Evolutionary conservation across 306 rosid species (phyloP).

Genomic region (Corylus avellana): DNA sequence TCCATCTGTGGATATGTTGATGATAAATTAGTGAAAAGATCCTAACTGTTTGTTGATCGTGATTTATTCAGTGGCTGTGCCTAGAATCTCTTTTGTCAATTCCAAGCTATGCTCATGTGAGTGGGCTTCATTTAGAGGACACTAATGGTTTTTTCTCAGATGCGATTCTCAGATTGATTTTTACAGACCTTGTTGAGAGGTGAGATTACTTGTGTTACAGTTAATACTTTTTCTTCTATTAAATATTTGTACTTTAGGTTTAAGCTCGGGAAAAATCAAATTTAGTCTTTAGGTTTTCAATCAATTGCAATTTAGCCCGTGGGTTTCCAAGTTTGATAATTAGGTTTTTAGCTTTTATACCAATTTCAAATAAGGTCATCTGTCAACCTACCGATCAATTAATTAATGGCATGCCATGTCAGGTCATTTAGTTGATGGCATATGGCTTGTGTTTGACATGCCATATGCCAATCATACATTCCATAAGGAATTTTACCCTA

Average conservation of each 20-base stretch:
- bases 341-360: too few relatives aligned
- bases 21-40: constrained; percentile 14
- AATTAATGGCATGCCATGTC: too few relatives aligned
- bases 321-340: too few relatives aligned
- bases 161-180: constrained; percentile 62
- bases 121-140: constrained; percentile 49
- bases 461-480: too few relatives aligned
- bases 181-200: constrained; percentile 85
- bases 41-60: constrained; percentile 27
- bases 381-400: too few relatives aligned
- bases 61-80: constrained; percentile 79
- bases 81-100: constrained; percentile 77
- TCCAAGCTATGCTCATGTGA: constrained; percentile 53
- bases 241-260: not conserved
- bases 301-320: too few relatives aligned
- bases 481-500: too few relatives aligned
- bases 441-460: too few relatives aligned
- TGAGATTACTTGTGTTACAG: constrained; percentile 28
- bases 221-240: not conserved
- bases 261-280: too few relatives aligned
- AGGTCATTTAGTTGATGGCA: too few relatives aligned
- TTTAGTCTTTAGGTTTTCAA: too few relatives aligned
- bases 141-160: constrained; percentile 45
- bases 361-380: too few relatives aligned
- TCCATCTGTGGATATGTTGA: constrained; percentile 11